Base-by-base conservation (phyloP, 228 moss, liverwort and hornwort species). In the Sphagnum fallax region DNA sequence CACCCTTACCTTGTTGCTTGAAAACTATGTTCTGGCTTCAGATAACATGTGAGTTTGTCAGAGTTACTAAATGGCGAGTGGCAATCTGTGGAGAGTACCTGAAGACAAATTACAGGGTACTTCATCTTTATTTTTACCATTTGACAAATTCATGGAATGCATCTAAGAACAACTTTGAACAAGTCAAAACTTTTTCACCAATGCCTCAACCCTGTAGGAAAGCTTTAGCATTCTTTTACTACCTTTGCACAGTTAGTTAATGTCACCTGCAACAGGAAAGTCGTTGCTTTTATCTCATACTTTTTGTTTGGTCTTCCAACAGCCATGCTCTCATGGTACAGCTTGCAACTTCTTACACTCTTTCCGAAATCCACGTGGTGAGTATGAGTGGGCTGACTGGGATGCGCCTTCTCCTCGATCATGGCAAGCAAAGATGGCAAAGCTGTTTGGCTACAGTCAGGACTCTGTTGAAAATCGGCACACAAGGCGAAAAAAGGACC, bases 21-120 rank as follows among this genome's bases (percentile, higher is more conserved):
- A 32, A 32, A 32, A 32, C 32, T 32, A 32, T 2, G 32, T 1
- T 64, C 47, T 69, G 64, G 55, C 81, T 52, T 66, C 89, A 97
- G 98, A 84, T 98, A 77, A 87, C 98, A 53, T 98, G 98, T 71
- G 98, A 98, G 69, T 98, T 98, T 69, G 94, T 98, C 10, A 90
- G 90, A 70, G 87, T 98, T 59, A 90, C 83, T 72, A 87, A 84
- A 77, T 98, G 98, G 98, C 89, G 87, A 73, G 77, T 88, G 74
- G 98, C 98, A 48, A 91, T 98, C 64, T 98, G 98, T 72, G 98
- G 98, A 68, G 98, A 98, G 74, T 98, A 79, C 74, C 82, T 90
- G 92, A 90, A 87, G 76, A 82, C 90, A n/a, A 71, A 79, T 67
- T 77, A 86, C 80, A 93, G 79, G 93, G 97, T 97, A 80, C 71